Evolutionary conservation across 2,329 filamentous ascomycete genomes (phyloP).

Genomic region (Ophiostoma angusticollis): DNA sequence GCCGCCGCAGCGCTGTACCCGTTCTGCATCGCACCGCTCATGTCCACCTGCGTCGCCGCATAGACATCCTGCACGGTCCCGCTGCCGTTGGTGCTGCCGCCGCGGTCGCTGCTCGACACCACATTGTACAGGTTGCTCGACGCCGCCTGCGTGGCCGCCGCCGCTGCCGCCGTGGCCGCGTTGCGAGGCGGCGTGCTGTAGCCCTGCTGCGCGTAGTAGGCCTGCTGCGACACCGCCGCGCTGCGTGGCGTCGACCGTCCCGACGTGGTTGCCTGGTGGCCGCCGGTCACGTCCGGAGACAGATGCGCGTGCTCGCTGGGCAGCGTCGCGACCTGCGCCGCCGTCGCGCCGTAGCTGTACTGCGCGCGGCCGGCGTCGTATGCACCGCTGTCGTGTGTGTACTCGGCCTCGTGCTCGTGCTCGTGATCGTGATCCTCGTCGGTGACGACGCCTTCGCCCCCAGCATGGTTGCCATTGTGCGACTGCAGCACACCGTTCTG

Average conservation of each 20-base stretch:
- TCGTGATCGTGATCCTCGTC: slow-evolving; percentile 55
- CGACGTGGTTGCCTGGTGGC: slow-evolving; percentile 65
- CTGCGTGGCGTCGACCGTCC: slow-evolving; percentile 80
- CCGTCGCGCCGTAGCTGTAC: slow-evolving; percentile 52
- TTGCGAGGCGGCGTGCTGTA: slow-evolving; percentile 71
- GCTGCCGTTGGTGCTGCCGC: slow-evolving; percentile 52
- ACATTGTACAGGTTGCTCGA: slow-evolving; percentile 81
- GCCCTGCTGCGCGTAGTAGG: slow-evolving; percentile 59
- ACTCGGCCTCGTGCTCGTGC: slow-evolving; percentile 67
- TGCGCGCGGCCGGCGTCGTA: slow-evolving; percentile 59
- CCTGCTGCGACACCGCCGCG: slow-evolving; percentile 52
- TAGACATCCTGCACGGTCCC: slow-evolving; percentile 59
- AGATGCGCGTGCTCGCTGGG: slow-evolving; percentile 63
- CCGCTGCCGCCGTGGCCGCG: slow-evolving; percentile 31
- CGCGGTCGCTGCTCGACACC: slow-evolving; percentile 57
- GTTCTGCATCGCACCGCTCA: slow-evolving; percentile 41
- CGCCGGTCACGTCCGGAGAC: slow-evolving; percentile 68
- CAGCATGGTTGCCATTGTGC: slow-evolving; percentile 37
- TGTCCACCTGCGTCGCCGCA: slow-evolving; percentile 49
- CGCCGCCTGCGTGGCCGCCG: slow-evolving; percentile 31
- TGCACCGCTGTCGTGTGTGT: slow-evolving; percentile 67
- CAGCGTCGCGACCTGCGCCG: slow-evolving; percentile 49
- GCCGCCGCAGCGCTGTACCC: slow-evolving; percentile 37
- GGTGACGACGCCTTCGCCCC: slow-evolving; percentile 41
- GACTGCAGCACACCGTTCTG: slow-evolving; percentile 53